Conservation (phyloP, 73 alveolate species). For the Tetrahymena elliotti region DNA sequence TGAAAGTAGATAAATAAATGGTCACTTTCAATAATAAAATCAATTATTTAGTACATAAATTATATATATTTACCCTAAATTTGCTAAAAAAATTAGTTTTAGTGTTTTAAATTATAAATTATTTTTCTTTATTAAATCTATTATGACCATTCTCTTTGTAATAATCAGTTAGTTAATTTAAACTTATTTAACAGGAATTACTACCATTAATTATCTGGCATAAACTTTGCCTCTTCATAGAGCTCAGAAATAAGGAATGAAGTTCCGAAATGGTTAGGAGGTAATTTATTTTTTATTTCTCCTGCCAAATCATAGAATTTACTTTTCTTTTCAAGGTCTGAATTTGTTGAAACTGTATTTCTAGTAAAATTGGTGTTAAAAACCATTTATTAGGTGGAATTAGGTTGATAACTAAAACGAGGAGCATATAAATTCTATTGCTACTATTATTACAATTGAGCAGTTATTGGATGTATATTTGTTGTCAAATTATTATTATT, state of each 20-base stretch:
- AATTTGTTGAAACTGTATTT: neutral
- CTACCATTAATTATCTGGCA: neutral
- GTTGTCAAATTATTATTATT: neutral
- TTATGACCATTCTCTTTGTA: neutral
- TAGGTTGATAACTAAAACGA: neutral
- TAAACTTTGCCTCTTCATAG: neutral
- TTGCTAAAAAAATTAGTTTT: too few relatives aligned
- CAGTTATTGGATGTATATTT: neutral
- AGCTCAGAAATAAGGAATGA: neutral
- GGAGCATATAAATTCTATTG: neutral
- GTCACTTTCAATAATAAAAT: too few relatives aligned
- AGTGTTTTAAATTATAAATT: too few relatives aligned
- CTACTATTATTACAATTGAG: neutral
- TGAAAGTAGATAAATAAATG: too few relatives aligned
- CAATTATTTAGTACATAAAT: too few relatives aligned
- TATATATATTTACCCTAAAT: too few relatives aligned
- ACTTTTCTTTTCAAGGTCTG: neutral
- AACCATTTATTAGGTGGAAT: neutral
- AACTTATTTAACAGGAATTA: neutral
- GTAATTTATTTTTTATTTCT: neutral
- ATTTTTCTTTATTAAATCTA: too few relatives aligned
- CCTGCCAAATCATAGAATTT: neutral
- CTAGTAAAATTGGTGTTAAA: neutral
- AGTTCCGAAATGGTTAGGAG: neutral
- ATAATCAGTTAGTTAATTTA: neutral